Evolutionary conservation across 2,329 filamentous ascomycete species (phyloP).

Genomic region (Coleophoma cylindrospora): DNA sequence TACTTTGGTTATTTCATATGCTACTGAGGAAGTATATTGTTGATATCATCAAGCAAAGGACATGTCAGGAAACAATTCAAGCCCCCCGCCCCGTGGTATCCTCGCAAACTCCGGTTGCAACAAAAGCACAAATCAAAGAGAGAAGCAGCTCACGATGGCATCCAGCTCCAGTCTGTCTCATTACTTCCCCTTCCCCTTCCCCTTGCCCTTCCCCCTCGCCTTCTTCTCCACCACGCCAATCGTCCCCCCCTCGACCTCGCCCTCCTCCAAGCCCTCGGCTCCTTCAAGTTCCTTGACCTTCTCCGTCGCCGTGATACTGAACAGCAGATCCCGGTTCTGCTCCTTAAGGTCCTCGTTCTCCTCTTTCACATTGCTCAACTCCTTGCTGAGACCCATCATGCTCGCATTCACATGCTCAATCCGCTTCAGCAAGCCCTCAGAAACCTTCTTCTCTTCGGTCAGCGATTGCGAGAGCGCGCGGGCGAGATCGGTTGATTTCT

Average conservation of each 20-base stretch:
- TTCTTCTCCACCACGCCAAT: constrained; percentile 44
- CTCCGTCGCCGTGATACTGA: constrained; percentile 82
- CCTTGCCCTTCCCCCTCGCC: constrained; percentile 12
- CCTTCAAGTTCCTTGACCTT: constrained; percentile 69
- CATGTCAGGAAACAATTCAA: too few species aligned
- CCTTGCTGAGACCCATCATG: constrained; percentile 48
- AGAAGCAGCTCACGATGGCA: not conserved
- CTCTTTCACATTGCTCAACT: constrained; percentile 49
- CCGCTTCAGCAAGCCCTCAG: constrained; percentile 73
- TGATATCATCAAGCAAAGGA: too few species aligned
- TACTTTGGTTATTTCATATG: too few species aligned
- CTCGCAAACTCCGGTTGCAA: not conserved
- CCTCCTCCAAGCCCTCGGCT: constrained; percentile 52
- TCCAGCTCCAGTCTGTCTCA: not conserved
- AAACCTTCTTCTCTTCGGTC: constrained; percentile 83
- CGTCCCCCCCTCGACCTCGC: constrained; percentile 71
- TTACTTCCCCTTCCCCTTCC: constrained; percentile 18
- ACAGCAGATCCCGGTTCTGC: constrained; percentile 79
- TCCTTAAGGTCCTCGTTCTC: constrained; percentile 74
- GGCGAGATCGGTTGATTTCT: constrained; percentile 71
- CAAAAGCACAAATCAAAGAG: not conserved
- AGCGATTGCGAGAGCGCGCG: constrained; percentile 69
- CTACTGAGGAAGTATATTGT: too few species aligned
- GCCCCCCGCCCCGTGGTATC: too few species aligned
- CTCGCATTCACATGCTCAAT: constrained; percentile 70